Evolutionary conservation across 2,329 filamentous ascomycete species (phyloP).

Genomic region (Cladosporium sp.): DNA sequence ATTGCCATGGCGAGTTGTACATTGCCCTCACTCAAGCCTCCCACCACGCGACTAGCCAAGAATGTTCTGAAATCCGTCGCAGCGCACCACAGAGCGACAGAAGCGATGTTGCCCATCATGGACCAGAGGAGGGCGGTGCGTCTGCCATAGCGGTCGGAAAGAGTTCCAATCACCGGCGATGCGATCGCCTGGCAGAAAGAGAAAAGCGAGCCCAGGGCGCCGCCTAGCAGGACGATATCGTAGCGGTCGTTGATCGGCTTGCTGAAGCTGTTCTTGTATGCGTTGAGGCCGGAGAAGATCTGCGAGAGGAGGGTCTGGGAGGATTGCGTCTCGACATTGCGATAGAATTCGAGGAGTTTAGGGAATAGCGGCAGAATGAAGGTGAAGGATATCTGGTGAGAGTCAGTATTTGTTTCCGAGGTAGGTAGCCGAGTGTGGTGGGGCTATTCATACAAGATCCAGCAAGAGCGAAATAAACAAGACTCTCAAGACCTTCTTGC

Average conservation of each 20-base stretch:
- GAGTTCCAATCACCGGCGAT: conserved; percentile 81
- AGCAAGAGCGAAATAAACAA: conserved; percentile 85
- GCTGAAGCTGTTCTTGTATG: conserved; percentile 91
- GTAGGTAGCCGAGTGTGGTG: background rate
- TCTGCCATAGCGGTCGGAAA: conserved; percentile 86
- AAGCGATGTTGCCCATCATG: conserved; percentile 90
- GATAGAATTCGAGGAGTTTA: conserved; percentile 93
- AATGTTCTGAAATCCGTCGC: conserved; percentile 96
- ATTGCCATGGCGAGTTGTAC: conserved; percentile 95
- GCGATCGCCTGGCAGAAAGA: conserved; percentile 88
- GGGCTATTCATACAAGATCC: conserved; percentile 68
- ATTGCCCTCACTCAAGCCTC: conserved; percentile 92
- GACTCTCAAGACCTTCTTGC: conserved; percentile 80
- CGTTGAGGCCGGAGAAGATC: conserved; percentile 78
- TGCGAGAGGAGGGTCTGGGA: conserved; percentile 67
- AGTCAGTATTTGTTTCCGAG: background rate
- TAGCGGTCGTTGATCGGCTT: conserved; percentile 93
- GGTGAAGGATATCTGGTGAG: conserved; percentile 82
- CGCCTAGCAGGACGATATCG: conserved; percentile 92
- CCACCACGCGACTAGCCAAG: conserved; percentile 85
- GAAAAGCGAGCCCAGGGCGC: conserved; percentile 90
- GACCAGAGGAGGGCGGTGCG: conserved; percentile 82
- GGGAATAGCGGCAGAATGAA: conserved; percentile 97
- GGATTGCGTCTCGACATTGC: conserved; percentile 65
- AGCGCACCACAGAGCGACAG: conserved; percentile 88